These are phyloP conservation scores for Chaetothyriales sp. DNA, from an alignment of 2,329 filamentous ascomycete genomes.

Conservation along the genomic window DNA sequence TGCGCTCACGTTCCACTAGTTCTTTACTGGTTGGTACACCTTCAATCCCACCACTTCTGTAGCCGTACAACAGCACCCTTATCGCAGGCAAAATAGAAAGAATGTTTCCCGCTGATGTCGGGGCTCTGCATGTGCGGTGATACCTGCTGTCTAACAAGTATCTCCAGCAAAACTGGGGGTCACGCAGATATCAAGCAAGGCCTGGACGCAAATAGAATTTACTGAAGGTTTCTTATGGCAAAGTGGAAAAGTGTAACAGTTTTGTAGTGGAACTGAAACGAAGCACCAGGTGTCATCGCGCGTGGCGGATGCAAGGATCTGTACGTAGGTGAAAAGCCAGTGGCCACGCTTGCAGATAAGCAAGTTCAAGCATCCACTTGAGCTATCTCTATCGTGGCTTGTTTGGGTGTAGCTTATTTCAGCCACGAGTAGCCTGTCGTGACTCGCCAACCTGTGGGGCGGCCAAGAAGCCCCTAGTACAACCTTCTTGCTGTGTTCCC, in stretches of 20 bases:
- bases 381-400: not conserved
- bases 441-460: not conserved
- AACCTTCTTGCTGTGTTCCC: not conserved
- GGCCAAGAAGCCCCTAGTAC: not conserved
- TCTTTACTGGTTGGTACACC: not conserved
- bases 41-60: constrained; percentile 11
- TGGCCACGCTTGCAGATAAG: not conserved
- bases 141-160: not conserved
- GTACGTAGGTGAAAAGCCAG: not conserved
- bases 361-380: not conserved
- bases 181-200: not conserved
- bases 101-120: constrained; percentile 5
- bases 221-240: not conserved
- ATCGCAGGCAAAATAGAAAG: constrained; percentile 7
- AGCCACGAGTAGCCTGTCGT: not conserved
- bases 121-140: constrained; percentile 9
- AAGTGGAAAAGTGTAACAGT: not conserved
- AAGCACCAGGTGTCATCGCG: not conserved
- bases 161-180: not conserved
- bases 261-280: not conserved
- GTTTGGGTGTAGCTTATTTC: not conserved
- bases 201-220: not conserved
- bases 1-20: not conserved
- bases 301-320: not conserved
- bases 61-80: constrained; percentile 14